Conservation (phyloP, 805 yeast species). For the Brettanomyces nanus region DNA sequence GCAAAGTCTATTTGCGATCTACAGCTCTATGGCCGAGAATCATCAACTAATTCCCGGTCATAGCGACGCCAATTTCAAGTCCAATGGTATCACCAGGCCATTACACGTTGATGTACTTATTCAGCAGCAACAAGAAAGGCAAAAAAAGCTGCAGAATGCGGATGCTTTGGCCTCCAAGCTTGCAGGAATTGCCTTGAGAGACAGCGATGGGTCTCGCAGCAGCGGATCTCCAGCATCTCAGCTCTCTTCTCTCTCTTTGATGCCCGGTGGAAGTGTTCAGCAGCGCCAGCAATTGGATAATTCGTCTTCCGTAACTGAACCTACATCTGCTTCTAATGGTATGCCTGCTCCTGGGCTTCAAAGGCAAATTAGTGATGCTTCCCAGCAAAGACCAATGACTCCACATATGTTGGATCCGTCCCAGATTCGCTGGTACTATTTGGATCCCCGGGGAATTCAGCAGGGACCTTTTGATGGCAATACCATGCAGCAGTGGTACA, state of each 20-base stretch:
- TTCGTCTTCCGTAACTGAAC: not conserved
- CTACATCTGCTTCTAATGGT: not conserved
- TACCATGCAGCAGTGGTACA: conserved; percentile 74
- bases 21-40: conserved; percentile 32
- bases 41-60: conserved; percentile 17
- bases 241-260: not conserved
- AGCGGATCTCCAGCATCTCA: not conserved
- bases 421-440: conserved; percentile 58
- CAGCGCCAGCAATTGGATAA: not conserved
- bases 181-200: not conserved
- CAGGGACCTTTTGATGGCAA: conserved; percentile 79
- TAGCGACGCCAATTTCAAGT: conserved; percentile 24
- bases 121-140: not conserved
- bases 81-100: conserved; percentile 8
- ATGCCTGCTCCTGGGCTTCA: not conserved
- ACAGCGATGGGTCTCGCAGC: not conserved
- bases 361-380: not conserved
- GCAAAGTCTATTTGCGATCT: conserved; percentile 46
- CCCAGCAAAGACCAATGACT: not conserved
- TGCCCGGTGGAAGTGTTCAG: not conserved
- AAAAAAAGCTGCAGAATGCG: conserved; percentile 1
- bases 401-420: conserved; percentile 14
- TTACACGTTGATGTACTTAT: not conserved
- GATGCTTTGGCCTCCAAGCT: conserved; percentile 2
- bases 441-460: conserved; percentile 59